Percentiles rank a stretch among this genome's conserved stretches.
phyloP scores from a whole-genome alignment of 129 eudicot genomes.

The Solidago caesia region DNA sequence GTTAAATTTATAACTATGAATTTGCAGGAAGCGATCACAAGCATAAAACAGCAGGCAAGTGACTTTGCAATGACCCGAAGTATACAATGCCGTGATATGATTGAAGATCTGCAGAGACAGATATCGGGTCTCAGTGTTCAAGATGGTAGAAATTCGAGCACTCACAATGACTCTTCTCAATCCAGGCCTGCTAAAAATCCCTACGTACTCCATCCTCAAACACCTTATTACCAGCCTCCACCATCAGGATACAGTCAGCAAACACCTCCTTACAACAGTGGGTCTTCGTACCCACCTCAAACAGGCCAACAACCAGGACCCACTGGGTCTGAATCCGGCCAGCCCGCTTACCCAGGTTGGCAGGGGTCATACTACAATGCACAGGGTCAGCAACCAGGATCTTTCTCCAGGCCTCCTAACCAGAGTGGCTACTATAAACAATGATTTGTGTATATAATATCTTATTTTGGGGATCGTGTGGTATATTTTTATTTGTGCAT shows the following conservation, averaged over 20 bases:
- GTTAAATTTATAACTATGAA: constrained; percentile 1
- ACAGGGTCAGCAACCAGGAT: constrained; percentile 64
- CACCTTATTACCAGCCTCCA: constrained; percentile 53
- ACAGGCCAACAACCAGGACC: constrained; percentile 56
- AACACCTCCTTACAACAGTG: constrained; percentile 51
- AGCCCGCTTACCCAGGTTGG: constrained; percentile 89
- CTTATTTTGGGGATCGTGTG: constrained; percentile 1
- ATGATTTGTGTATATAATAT: constrained; percentile 13
- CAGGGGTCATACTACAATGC: constrained; percentile 69
- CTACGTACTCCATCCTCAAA: constrained; percentile 37
- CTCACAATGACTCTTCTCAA: constrained; percentile 43
- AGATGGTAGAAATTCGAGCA: constrained; percentile 44
- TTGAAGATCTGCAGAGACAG: constrained; percentile 77
- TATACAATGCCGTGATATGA: constrained; percentile 89
- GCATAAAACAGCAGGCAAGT: constrained; percentile 81
- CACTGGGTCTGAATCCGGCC: constrained; percentile 59
- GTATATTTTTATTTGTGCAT: constrained; percentile 2
- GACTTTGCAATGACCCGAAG: constrained; percentile 92
- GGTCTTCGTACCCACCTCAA: constrained; percentile 51
- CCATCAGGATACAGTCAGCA: constrained; percentile 46
- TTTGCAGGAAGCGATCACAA: constrained; percentile 80
- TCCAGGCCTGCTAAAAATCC: constrained; percentile 35
- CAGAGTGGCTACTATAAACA: constrained; percentile 30
- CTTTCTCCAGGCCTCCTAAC: constrained; percentile 52
- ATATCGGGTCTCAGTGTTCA: constrained; percentile 72